phyloP scores from a whole-genome alignment of 2,329 filamentous ascomycete genomes.

The Fusarium pseudoanthophilum region DNA sequence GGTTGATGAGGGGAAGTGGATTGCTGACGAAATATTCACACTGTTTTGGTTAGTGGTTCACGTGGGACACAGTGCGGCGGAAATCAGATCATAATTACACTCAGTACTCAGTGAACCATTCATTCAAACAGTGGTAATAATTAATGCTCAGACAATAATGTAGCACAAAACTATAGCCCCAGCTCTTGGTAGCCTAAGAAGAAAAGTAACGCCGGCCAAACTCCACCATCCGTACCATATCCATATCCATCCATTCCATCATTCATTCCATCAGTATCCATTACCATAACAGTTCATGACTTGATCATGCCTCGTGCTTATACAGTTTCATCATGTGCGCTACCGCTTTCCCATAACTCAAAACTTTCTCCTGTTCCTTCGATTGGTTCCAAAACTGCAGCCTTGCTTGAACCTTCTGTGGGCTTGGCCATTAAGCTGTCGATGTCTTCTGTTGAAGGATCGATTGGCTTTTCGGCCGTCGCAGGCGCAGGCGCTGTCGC shows the following conservation, averaged over 20 bases:
- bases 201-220: slow-evolving; percentile 24
- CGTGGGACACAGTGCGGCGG: slow-evolving; percentile 29
- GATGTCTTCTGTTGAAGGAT: slow-evolving; percentile 44
- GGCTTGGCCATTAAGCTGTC: slow-evolving; percentile 53
- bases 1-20: slow-evolving; percentile 24
- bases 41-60: slow-evolving; percentile 31
- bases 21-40: slow-evolving; percentile 23
- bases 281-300: slow-evolving; percentile 9
- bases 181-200: slow-evolving; percentile 46
- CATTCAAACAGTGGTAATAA: not conserved
- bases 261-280: slow-evolving; percentile 1
- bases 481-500: not conserved
- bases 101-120: not conserved
- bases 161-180: slow-evolving; percentile 38
- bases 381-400: slow-evolving; percentile 63
- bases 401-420: slow-evolving; percentile 53
- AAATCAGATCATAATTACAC: slow-evolving; percentile 10
- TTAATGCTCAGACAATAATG: slow-evolving; percentile 10
- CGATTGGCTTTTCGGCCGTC: slow-evolving; percentile 32
- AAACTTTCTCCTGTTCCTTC: slow-evolving; percentile 70
- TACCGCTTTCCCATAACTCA: slow-evolving; percentile 77
- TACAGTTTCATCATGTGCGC: slow-evolving; percentile 66
- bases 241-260: not conserved
- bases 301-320: not conserved
- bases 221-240: slow-evolving; percentile 12